These are phyloP conservation scores for Tricholomella constricta DNA, from an alignment of 768 basidiomycete genomes.

Conservation along the genomic window DNA sequence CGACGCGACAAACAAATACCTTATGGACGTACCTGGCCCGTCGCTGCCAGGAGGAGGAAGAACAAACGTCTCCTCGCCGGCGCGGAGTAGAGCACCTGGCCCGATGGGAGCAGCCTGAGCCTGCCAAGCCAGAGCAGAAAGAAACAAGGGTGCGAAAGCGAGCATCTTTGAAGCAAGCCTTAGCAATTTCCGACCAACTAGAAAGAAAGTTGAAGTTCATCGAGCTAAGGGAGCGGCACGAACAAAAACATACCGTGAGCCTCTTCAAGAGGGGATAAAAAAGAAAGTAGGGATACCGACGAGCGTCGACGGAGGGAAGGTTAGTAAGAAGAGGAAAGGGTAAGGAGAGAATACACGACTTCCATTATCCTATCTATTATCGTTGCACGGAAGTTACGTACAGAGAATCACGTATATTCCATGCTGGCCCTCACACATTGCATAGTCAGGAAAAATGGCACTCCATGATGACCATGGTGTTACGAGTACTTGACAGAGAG, in stretches of 20 bases:
- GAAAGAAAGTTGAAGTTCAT: background rate
- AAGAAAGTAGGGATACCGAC: conserved; percentile 1
- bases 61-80: conserved; percentile 17
- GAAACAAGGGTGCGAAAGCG: background rate
- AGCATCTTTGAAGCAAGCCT: conserved; percentile 4
- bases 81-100: conserved; percentile 1
- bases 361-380: conserved; percentile 3
- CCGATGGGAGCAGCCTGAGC: conserved; percentile 5
- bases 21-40: conserved; percentile 16
- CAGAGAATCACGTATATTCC: background rate
- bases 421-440: too few species aligned
- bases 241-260: conserved; percentile 2
- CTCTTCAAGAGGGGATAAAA: conserved; percentile 18
- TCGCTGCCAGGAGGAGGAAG: conserved; percentile 20
- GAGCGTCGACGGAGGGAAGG: background rate
- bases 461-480: too few species aligned
- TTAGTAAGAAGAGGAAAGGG: background rate
- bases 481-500: too few species aligned
- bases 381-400: background rate
- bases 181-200: background rate
- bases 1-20: background rate
- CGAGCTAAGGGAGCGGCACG: background rate
- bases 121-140: conserved; percentile 10
- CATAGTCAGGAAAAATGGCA: too few species aligned
- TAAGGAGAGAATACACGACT: background rate